These are phyloP conservation scores for Botryococcus braunii DNA, from an alignment of 163 green algal species.

Conservation along the genomic window DNA sequence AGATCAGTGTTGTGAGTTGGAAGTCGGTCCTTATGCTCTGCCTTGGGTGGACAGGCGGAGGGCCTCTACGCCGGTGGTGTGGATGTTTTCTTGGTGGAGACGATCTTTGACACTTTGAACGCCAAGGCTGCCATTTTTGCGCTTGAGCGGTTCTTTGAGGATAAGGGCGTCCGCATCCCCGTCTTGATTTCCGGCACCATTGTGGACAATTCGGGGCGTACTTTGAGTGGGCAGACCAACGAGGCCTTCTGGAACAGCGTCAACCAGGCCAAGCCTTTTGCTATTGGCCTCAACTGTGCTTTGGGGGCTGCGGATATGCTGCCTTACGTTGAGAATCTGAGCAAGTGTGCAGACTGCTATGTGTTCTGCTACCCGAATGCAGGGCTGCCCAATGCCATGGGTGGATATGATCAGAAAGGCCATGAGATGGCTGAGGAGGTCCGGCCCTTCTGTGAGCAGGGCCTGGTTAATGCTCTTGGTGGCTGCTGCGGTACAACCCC, in stretches of 20 bases:
- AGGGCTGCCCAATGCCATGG: conserved; percentile 95
- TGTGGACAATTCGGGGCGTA: conserved; percentile 59
- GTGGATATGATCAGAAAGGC: conserved; percentile 94
- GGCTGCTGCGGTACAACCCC: conserved; percentile 91
- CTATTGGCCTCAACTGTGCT: conserved; percentile 94
- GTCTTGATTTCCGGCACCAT: conserved; percentile 88
- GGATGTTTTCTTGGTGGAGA: conserved; percentile 96
- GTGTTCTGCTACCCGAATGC: conserved; percentile 98
- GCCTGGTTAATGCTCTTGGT: conserved; percentile 88
- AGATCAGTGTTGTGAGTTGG: too few relatives aligned
- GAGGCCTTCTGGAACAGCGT: conserved; percentile 98
- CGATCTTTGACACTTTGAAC: conserved; percentile 99
- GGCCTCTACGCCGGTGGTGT: conserved; percentile 83
- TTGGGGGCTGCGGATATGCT: conserved; percentile 92
- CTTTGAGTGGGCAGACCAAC: conserved; percentile 94
- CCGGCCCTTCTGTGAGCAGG: conserved; percentile 75
- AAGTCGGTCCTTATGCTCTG: too few relatives aligned
- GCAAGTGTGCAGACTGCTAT: conserved; percentile 79
- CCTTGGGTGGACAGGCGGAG: not conserved
- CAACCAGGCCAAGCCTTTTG: conserved; percentile 79
- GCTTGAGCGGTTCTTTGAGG: conserved; percentile 87
- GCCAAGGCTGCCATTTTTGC: conserved; percentile 87
- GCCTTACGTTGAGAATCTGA: conserved; percentile 88
- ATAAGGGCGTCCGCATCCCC: conserved; percentile 67
- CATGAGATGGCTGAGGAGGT: conserved; percentile 89